Percentiles rank a stretch among this genome's conserved stretches.
Evolutionary conservation across 345 rosid genomes (phyloP).

Genomic region (Euclidium syriacum): DNA sequence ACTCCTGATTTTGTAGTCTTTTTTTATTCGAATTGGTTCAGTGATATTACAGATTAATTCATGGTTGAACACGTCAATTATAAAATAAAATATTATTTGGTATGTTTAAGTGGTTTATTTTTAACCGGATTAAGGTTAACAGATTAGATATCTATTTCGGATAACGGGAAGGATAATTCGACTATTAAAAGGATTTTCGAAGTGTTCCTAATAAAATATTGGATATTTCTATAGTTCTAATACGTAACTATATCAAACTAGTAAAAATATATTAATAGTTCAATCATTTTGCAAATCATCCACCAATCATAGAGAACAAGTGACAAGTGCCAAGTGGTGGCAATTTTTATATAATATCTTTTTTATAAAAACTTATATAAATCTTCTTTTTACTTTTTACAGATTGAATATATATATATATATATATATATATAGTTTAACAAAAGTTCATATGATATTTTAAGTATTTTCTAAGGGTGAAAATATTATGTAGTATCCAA

Average conservation of each 20-base stretch:
- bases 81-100: not conserved
- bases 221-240: not conserved
- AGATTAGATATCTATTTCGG: too few relatives aligned
- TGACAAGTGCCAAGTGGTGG: slow-evolving; percentile 5
- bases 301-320: slow-evolving; percentile 17
- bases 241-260: not conserved
- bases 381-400: not conserved
- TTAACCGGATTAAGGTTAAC: too few relatives aligned
- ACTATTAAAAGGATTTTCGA: too few relatives aligned
- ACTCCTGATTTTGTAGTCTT: not conserved
- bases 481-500: too few relatives aligned
- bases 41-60: not conserved
- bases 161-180: too few relatives aligned
- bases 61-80: not conserved
- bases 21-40: not conserved
- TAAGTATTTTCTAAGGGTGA: too few relatives aligned
- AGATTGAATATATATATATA: too few relatives aligned
- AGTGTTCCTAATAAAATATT: too few relatives aligned
- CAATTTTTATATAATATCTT: not conserved
- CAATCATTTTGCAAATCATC: not conserved
- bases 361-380: not conserved
- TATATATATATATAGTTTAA: too few relatives aligned
- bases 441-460: too few relatives aligned
- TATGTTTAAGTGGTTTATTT: not conserved
- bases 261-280: not conserved